Base-by-base conservation (phyloP, 305 asterid genomes). In the Stenogyne calaminthoides region DNA sequence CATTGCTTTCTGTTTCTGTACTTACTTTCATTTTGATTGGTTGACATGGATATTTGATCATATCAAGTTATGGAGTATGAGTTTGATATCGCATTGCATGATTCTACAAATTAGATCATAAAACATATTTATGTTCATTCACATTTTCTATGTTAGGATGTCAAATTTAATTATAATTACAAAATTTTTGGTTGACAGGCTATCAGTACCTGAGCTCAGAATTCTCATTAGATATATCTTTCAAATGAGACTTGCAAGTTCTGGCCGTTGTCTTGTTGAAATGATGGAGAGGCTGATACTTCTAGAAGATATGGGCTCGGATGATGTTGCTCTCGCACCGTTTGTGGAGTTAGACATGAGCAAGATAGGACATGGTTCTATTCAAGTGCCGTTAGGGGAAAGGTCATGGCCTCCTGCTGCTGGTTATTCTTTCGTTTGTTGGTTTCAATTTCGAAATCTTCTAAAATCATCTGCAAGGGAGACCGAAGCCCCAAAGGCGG, bases 391-490 rank as follows among this genome's bases (percentile, higher is more conserved):
- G 76, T 72, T 95, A 74, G 99, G 99, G 70, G 99, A 95, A 84
- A 93, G 99, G 84, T 91, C 98, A 39, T 93, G 99, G 99, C 99
- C 99, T 76, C 99, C 99, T 71, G 98, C 92, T 62, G 99, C 99
- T 75, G 99, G 99, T 61, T 95, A 95, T 85, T 95, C 99, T 69
- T 95, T 95, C 69, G 92, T 89, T 73, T 95, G 99, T 75, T 95
- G 99, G 99, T 91, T 95, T 81, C 98, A 93, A 76, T 95, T 84
- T 80, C 84, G 81, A 57, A 93, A 95, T 80, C 81, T 95, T 73
- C 74, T 88, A 55, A 91, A 85, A 80, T 82, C 94, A 76, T 85
- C 87, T 18, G 81, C 85, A 64, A 88, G 82, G 81, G 95, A 88
- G 76, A 54, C 75, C 61, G 98, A 95, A 75, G 83, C 86, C 77